A percentile compares a stretch with the other conserved stretches of the same genome.
These are phyloP conservation scores for Saccharomycopsis fodiens DNA, from an alignment of 805 yeast species.

Conservation along the genomic window DNA sequence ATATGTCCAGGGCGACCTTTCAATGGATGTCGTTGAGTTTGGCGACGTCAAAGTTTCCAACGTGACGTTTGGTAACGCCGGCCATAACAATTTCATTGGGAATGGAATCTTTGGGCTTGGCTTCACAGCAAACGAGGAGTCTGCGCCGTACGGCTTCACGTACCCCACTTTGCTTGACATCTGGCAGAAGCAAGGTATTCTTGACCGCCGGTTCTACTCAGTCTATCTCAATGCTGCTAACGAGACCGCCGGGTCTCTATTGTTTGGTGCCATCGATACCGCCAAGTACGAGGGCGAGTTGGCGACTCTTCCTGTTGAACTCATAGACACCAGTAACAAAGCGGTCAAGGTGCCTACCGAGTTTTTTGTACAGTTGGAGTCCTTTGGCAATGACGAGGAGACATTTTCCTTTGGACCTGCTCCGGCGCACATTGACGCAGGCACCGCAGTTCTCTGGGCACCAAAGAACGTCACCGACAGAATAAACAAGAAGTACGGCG, in stretches of 20 bases:
- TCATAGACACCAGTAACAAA: not conserved
- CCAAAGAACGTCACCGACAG: constrained; percentile 2
- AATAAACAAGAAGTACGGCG: not conserved
- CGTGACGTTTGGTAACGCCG: constrained; percentile 13
- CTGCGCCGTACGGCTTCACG: constrained; percentile 4
- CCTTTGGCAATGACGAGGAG: not conserved
- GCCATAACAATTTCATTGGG: constrained; percentile 5
- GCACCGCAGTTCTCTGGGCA: constrained; percentile 6
- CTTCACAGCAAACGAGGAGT: not conserved
- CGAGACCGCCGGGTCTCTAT: constrained; percentile 9
- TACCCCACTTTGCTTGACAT: constrained; percentile 16
- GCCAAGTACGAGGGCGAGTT: constrained; percentile 48
- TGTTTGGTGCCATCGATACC: constrained; percentile 25
- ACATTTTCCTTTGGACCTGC: constrained; percentile 14
- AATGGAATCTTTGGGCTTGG: constrained; percentile 17
- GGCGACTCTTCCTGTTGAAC: not conserved
- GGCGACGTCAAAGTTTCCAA: constrained; percentile 1
- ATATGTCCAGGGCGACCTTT: constrained; percentile 8
- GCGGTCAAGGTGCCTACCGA: not conserved
- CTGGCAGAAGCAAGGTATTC: constrained; percentile 2
- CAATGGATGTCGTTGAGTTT: constrained; percentile 2
- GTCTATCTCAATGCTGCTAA: constrained; percentile 8
- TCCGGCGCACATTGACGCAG: constrained; percentile 14
- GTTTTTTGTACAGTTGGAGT: constrained; percentile 1
- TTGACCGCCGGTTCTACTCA: constrained; percentile 4